Conservation (phyloP, 2,329 filamentous ascomycete species). For the Chrysoporthe deuterocubensis region DNA sequence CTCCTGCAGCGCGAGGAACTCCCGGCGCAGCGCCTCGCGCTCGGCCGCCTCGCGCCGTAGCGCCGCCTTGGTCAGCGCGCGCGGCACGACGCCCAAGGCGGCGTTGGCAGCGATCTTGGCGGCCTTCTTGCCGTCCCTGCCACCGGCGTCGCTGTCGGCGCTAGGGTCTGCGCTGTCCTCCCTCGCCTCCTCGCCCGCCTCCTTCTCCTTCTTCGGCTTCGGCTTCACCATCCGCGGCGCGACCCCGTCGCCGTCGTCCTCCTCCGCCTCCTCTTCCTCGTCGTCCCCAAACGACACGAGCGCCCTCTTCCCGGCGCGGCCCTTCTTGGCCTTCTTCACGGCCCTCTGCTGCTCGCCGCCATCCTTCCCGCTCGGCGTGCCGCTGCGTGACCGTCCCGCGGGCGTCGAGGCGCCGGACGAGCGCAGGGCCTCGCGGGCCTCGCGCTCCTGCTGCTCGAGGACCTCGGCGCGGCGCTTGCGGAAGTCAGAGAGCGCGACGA, state of each 20-base stretch:
- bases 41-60: slow-evolving; percentile 77
- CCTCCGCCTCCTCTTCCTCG: slow-evolving; percentile 65
- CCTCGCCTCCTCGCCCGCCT: slow-evolving; percentile 29
- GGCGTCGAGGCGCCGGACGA: slow-evolving; percentile 49
- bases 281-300: slow-evolving; percentile 68
- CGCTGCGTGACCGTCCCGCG: slow-evolving; percentile 33
- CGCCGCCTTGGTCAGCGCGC: slow-evolving; percentile 65
- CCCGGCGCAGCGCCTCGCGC: slow-evolving; percentile 72
- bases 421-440: slow-evolving; percentile 68
- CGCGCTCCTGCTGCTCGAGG: slow-evolving; percentile 86
- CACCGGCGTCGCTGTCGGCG: slow-evolving; percentile 23
- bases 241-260: slow-evolving; percentile 37
- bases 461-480: slow-evolving; percentile 94
- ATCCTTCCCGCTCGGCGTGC: slow-evolving; percentile 16
- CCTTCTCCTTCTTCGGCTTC: slow-evolving; percentile 16
- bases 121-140: slow-evolving; percentile 34
- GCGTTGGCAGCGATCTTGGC: slow-evolving; percentile 65
- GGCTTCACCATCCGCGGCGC: slow-evolving; percentile 36
- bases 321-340: slow-evolving; percentile 51
- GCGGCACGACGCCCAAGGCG: slow-evolving; percentile 68
- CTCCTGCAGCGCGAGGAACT: slow-evolving; percentile 84
- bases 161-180: slow-evolving; percentile 25
- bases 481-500: slow-evolving; percentile 91
- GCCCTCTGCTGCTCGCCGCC: slow-evolving; percentile 32
- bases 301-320: slow-evolving; percentile 42